These are phyloP conservation scores for Przewalskia tangutica DNA, from an alignment of 257 asterid genomes.

Conservation along the genomic window DNA sequence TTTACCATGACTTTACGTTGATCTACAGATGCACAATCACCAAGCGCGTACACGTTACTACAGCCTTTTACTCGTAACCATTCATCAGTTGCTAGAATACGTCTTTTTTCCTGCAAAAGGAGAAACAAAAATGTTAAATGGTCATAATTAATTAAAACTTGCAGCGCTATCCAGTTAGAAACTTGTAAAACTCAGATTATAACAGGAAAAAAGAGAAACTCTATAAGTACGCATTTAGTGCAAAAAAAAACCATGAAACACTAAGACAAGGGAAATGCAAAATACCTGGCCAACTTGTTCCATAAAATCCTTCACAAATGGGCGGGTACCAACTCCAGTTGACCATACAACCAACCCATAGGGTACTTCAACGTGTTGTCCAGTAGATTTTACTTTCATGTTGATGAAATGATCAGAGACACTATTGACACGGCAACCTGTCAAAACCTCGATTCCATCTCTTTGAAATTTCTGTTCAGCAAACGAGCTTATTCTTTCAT, in stretches of 20 bases:
- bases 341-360: conserved; percentile 99
- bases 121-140: background rate
- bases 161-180: background rate
- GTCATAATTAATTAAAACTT: background rate
- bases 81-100: conserved; percentile 82
- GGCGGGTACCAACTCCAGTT: conserved; percentile 93
- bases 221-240: background rate
- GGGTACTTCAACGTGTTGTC: conserved; percentile 52
- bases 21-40: conserved; percentile 87
- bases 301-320: conserved; percentile 79
- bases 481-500: conserved; percentile 85
- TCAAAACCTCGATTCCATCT: conserved; percentile 74
- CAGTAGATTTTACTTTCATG: conserved; percentile 60
- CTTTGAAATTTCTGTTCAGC: conserved; percentile 82
- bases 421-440: conserved; percentile 83
- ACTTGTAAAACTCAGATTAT: background rate
- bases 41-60: conserved; percentile 64
- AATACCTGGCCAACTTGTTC: conserved; percentile 86
- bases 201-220: background rate
- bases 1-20: conserved; percentile 88
- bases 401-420: conserved; percentile 70
- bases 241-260: background rate
- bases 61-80: conserved; percentile 86
- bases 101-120: conserved; percentile 52
- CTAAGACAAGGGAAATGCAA: too few relatives aligned